Base-by-base conservation (phyloP, 148 eudicot species). In the Heliamphora exappendiculata region DNA sequence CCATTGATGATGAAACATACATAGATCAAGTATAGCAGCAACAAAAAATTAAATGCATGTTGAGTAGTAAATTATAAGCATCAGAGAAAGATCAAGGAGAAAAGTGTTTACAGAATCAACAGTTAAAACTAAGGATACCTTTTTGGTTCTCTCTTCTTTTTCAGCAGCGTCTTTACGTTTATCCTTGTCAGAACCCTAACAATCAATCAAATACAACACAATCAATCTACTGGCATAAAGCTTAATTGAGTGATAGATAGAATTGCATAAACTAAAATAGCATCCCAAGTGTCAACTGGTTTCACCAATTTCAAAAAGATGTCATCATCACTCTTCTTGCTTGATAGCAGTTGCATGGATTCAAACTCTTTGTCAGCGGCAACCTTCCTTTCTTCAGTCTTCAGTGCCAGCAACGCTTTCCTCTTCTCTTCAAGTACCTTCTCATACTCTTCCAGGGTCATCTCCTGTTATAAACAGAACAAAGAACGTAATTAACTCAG, bases 361-460 rank as follows among this genome's bases (percentile, higher is more conserved):
- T 83, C 84, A 64, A 93, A 83, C 14, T 80, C 93, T 81, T 89
- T 89, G 82, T 87, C 85, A 34, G 80, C 58, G 59, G 82, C 80
- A 29, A 93, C 90, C 81, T 89, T 93, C 87, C 98, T 91, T 73
- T 89, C 96, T 80, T 87, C 91, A 28, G 84, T 78, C 77, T 88
- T 93, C 64, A 84, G 59, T 4, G 88, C 59, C n/a, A 37, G 72
- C 82, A 93, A 77, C 37, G 91, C 93, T 79, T 89, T 89, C 82
- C 98, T 88, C 81, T 89, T 93, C 90, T 89, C 98, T 79, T 89
- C 94, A 3, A 86, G 85, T 12, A 91, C 85, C 77, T 88, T 93
- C 85, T 89, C 87, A 82, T 93, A 93, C 80, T 93, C 98, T 73
- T 87, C 93, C 54, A 93, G 89, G 0, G 96, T 93, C 91, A 89